These are phyloP conservation scores for Herpotrichia juniperi DNA, from an alignment of 2,329 filamentous ascomycete species.

Conservation along the genomic window DNA sequence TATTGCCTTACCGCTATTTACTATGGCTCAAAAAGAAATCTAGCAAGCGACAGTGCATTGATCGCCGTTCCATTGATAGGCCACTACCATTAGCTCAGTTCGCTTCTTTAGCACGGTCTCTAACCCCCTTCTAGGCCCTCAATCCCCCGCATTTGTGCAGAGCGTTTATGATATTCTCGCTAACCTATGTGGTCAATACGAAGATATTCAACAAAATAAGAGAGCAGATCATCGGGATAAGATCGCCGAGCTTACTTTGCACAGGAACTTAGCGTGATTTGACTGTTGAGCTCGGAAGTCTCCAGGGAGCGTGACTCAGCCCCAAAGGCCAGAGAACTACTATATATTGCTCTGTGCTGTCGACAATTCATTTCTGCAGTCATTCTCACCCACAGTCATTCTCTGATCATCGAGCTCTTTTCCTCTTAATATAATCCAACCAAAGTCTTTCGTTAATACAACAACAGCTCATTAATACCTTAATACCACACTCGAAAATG, in stretches of 20 bases:
- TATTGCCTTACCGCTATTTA: slow-evolving; percentile 4
- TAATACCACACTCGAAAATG: slow-evolving; percentile 13
- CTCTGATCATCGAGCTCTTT: slow-evolving; percentile 1
- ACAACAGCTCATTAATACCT: slow-evolving; percentile 13
- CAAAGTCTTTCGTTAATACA: slow-evolving; percentile 1
- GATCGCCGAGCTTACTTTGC: neutral
- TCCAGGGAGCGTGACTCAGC: neutral
- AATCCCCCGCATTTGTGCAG: neutral
- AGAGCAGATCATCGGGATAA: neutral
- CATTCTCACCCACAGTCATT: slow-evolving; percentile 18
- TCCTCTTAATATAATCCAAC: slow-evolving; percentile 19
- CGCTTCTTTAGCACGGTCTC: neutral
- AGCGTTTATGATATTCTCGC: neutral
- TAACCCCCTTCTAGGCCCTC: neutral
- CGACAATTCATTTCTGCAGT: neutral
- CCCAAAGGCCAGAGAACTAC: neutral
- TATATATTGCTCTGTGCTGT: neutral
- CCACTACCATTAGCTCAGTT: neutral
- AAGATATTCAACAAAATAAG: neutral
- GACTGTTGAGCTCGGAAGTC: neutral
- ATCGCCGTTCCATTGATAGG: neutral
- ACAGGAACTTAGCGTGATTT: neutral
- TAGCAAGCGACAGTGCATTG: slow-evolving; percentile 11
- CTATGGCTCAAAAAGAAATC: slow-evolving; percentile 8
- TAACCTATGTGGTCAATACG: neutral